Conservation (phyloP, 2,329 filamentous ascomycete species). For the Cladorrhinum sp. region DNA sequence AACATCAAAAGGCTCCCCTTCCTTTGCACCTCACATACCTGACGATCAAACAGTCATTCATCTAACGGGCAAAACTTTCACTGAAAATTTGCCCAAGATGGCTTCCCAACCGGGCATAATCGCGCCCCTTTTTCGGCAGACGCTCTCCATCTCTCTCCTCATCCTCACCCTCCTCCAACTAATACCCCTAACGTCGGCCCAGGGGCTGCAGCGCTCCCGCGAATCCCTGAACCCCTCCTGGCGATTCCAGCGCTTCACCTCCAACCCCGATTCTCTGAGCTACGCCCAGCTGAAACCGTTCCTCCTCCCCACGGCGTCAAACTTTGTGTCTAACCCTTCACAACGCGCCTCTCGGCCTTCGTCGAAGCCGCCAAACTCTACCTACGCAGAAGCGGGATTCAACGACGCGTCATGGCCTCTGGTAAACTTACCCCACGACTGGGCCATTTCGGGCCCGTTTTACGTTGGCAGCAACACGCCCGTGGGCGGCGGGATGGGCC, state of each 20-base stretch:
- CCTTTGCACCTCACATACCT: background rate
- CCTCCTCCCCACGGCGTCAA: constrained; percentile 34
- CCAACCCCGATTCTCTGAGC: constrained; percentile 19
- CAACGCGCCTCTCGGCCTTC: constrained; percentile 24
- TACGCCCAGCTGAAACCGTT: constrained; percentile 32
- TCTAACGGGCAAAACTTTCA: no score
- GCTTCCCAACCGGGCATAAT: background rate
- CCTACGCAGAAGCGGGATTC: constrained; percentile 31
- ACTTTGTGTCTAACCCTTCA: constrained; percentile 30
- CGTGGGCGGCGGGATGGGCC: constrained; percentile 38
- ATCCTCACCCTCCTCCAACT: background rate
- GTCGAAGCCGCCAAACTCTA: constrained; percentile 26
- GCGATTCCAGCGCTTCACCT: constrained; percentile 21
- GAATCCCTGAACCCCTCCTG: constrained; percentile 23
- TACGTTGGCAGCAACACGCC: constrained; percentile 26
- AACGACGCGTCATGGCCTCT: constrained; percentile 42
- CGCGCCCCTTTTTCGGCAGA: background rate
- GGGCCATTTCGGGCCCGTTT: constrained; percentile 47
- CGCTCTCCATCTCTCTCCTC: background rate
- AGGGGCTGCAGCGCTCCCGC: constrained; percentile 13
- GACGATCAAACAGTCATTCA: background rate
- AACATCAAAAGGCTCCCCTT: background rate
- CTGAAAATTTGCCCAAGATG: background rate
- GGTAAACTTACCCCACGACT: constrained; percentile 45
- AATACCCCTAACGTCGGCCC: background rate